Percentiles rank a stretch among this genome's conserved stretches.
These are phyloP conservation scores for Xylariaceae sp. DNA, from an alignment of 2,329 filamentous ascomycete species.

Conservation along the genomic window DNA sequence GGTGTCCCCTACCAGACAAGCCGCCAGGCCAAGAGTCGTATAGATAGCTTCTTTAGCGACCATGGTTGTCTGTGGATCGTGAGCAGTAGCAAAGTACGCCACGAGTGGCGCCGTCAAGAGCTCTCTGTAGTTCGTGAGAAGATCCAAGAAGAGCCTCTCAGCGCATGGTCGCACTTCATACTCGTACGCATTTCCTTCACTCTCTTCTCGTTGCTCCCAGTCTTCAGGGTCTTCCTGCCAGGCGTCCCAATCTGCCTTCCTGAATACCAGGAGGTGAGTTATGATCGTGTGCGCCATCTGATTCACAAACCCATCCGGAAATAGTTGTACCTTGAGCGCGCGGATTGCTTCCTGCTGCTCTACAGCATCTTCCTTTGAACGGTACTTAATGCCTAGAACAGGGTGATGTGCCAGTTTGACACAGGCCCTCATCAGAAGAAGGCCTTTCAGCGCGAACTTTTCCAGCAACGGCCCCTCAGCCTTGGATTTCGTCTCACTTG, in stretches of 20 bases:
- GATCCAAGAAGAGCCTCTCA: slow-evolving; percentile 87
- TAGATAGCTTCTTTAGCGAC: slow-evolving; percentile 92
- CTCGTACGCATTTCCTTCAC: slow-evolving; percentile 78
- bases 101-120: slow-evolving; percentile 74
- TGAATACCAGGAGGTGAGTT: slow-evolving; percentile 82
- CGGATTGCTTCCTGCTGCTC: slow-evolving; percentile 67
- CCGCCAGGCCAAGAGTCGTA: slow-evolving; percentile 82
- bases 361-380: slow-evolving; percentile 65
- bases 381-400: slow-evolving; percentile 76
- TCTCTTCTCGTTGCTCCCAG: slow-evolving; percentile 89
- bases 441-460: slow-evolving; percentile 73
- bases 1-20: slow-evolving; percentile 64
- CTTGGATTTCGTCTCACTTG: slow-evolving; percentile 43
- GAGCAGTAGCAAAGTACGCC: slow-evolving; percentile 74
- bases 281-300: slow-evolving; percentile 82
- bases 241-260: slow-evolving; percentile 75
- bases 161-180: slow-evolving; percentile 89
- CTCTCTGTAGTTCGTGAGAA: slow-evolving; percentile 82
- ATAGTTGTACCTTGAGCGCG: slow-evolving; percentile 65
- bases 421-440: slow-evolving; percentile 77
- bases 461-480: slow-evolving; percentile 64
- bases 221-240: slow-evolving; percentile 96
- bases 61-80: slow-evolving; percentile 61
- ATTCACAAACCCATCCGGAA: slow-evolving; percentile 70
- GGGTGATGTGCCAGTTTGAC: slow-evolving; percentile 80